phyloP scores from a whole-genome alignment of 2,329 filamentous ascomycete species.

The Ciborinia camelliae region DNA sequence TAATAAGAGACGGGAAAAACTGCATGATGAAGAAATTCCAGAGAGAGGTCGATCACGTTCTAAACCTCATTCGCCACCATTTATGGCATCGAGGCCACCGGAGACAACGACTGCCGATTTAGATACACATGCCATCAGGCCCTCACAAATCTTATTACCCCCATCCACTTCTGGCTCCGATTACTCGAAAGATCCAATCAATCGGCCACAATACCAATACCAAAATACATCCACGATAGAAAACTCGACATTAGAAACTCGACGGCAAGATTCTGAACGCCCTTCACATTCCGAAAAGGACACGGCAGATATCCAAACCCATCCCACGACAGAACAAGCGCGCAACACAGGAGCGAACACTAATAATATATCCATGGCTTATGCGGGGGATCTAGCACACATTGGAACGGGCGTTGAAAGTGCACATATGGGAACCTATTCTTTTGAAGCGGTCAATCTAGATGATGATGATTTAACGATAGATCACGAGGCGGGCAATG shows the following conservation, averaged over 20 bases:
- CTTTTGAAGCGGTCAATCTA: constrained; percentile 24
- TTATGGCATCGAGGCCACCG: constrained; percentile 7
- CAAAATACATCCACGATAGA: constrained; percentile 17
- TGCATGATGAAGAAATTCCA: constrained; percentile 25
- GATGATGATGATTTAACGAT: constrained; percentile 34
- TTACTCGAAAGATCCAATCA: constrained; percentile 19
- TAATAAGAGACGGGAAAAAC: not conserved
- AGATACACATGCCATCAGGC: not conserved
- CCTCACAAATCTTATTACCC: constrained; percentile 20
- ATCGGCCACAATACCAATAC: constrained; percentile 1
- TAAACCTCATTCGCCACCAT: constrained; percentile 20
- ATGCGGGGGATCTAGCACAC: constrained; percentile 28
- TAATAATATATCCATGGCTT: constrained; percentile 23
- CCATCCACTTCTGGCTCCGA: constrained; percentile 23
- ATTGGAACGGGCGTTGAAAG: constrained; percentile 32
- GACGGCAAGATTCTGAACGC: constrained; percentile 11
- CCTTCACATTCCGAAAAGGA: constrained; percentile 5
- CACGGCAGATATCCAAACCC: not conserved
- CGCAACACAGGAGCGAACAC: constrained; percentile 29
- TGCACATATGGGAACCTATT: constrained; percentile 19
- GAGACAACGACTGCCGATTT: not conserved
- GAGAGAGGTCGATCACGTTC: constrained; percentile 36
- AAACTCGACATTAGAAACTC: constrained; percentile 14
- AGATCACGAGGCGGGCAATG: constrained; percentile 18
- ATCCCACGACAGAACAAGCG: constrained; percentile 23